These are phyloP conservation scores for Austropuccinia psidii DNA, from an alignment of 1,284 basidiomycete genomes.

Conservation along the genomic window DNA sequence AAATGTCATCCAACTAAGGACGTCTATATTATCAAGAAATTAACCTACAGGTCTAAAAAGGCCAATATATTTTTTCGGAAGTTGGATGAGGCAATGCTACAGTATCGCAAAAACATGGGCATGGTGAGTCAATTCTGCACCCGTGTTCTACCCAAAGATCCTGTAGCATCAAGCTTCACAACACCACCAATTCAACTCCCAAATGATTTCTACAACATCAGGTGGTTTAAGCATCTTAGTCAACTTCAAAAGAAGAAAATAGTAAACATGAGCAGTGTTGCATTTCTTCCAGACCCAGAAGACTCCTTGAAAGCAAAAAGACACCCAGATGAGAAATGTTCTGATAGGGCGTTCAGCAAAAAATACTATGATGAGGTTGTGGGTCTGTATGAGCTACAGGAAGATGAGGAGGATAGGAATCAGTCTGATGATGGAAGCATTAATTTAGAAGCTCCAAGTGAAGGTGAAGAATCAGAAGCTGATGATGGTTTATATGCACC, in stretches of 20 bases:
- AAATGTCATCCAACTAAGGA: background rate
- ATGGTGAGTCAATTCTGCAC: background rate
- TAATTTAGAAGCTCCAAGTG: no score
- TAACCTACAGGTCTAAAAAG: conserved; percentile 1
- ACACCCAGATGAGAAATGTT: background rate
- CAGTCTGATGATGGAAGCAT: no score
- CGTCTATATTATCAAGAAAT: conserved; percentile 1
- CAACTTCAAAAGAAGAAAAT: background rate
- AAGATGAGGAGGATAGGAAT: no score
- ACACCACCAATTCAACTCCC: background rate
- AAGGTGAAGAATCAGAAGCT: no score
- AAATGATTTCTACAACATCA: background rate
- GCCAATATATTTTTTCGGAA: background rate
- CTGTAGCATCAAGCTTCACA: background rate
- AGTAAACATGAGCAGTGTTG: background rate
- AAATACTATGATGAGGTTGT: background rate
- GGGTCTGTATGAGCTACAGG: no score
- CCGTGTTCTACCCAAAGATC: background rate
- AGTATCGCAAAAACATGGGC: background rate
- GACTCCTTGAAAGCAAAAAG: background rate
- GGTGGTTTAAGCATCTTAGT: background rate
- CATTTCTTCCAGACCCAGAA: background rate
- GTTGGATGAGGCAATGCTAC: background rate
- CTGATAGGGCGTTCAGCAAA: background rate
- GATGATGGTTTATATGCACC: no score